Percentiles rank a stretch among this genome's conserved stretches.
Evolutionary conservation across 257 asterid species (phyloP).

Genomic region (Fraxinus pennsylvanica): DNA sequence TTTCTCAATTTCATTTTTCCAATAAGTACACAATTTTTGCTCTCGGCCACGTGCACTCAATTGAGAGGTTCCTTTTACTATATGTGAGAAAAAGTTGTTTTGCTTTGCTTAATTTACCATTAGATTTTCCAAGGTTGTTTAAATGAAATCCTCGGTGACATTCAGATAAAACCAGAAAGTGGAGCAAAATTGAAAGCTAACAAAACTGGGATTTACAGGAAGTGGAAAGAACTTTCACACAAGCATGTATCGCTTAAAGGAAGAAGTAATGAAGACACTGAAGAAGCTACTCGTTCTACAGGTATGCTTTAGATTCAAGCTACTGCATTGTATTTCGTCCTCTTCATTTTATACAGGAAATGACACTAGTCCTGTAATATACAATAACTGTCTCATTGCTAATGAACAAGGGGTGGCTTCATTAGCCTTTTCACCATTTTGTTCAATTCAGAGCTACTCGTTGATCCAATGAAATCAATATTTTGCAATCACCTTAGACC

Average conservation of each 20-base stretch:
- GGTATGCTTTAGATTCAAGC: slow-evolving; percentile 42
- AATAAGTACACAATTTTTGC: too few relatives aligned
- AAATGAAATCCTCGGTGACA: slow-evolving; percentile 12
- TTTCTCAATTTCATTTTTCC: neutral
- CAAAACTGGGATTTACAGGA: slow-evolving; percentile 81
- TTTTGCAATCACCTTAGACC: too few relatives aligned
- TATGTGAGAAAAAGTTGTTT: neutral
- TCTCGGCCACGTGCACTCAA: neutral
- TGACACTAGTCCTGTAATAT: neutral
- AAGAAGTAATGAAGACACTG: slow-evolving; percentile 40
- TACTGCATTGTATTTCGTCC: neutral
- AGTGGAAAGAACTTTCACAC: slow-evolving; percentile 78
- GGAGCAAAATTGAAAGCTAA: slow-evolving; percentile 66
- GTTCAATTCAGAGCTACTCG: too few relatives aligned
- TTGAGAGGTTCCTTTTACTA: neutral
- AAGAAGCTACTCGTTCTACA: slow-evolving; percentile 51
- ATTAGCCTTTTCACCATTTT: too few relatives aligned
- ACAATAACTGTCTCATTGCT: neutral
- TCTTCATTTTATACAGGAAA: neutral
- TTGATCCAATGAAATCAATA: too few relatives aligned
- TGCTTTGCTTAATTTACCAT: slow-evolving; percentile 3
- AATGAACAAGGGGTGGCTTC: neutral
- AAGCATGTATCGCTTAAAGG: slow-evolving; percentile 60
- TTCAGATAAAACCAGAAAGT: slow-evolving; percentile 85
- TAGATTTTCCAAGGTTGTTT: neutral